These are phyloP conservation scores for Myrica gale DNA, from an alignment of 306 rosid genomes.

Conservation along the genomic window DNA sequence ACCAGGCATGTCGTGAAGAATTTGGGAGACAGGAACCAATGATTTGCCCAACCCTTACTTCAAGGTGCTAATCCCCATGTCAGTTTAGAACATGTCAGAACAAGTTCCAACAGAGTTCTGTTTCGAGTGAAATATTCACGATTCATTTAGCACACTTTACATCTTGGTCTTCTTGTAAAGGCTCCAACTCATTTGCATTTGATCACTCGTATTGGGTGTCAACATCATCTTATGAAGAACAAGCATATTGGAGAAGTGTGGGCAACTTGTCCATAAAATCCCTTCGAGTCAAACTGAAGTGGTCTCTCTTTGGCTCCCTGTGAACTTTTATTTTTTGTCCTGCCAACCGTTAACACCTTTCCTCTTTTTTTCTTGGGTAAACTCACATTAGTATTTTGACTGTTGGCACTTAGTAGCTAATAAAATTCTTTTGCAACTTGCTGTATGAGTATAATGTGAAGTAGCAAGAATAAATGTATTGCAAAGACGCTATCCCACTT, in stretches of 20 bases:
- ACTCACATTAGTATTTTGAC: not conserved
- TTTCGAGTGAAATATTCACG: not conserved
- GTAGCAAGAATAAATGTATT: not conserved
- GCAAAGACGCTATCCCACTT: not conserved
- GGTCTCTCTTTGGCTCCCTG: not conserved
- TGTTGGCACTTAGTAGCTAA: not conserved
- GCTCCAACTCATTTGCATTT: not conserved
- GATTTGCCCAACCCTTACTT: not conserved
- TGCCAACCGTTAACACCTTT: not conserved
- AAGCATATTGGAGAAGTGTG: not conserved
- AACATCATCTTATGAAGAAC: not conserved
- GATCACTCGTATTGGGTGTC: not conserved
- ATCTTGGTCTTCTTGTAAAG: not conserved
- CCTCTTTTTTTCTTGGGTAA: not conserved
- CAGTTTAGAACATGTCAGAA: not conserved
- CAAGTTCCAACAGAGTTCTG: not conserved
- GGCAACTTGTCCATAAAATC: not conserved
- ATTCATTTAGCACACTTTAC: not conserved
- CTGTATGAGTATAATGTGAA: not conserved
- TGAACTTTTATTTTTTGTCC: not conserved
- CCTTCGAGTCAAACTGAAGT: not conserved
- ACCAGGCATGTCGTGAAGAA: not conserved
- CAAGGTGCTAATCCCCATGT: not conserved
- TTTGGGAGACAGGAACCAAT: not conserved
- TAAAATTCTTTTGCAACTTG: not conserved